Evolutionary conservation across 1,139 yeast genomes (phyloP).

Genomic region (Candida pseudoviswanathii): DNA sequence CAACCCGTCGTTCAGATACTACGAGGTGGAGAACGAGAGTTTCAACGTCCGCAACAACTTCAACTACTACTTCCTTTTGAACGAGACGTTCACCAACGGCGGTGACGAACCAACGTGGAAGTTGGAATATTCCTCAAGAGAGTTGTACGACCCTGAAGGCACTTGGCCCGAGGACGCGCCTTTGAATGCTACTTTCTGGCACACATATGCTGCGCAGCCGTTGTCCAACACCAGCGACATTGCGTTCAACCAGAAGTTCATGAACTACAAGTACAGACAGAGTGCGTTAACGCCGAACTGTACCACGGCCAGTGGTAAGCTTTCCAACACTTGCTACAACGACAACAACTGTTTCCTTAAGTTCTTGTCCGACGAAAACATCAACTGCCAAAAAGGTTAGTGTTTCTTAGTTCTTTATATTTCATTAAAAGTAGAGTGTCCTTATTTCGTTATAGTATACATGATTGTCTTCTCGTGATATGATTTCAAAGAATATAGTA

Average conservation of each 20-base stretch:
- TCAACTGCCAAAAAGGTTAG: background rate
- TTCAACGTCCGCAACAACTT: conserved; percentile 61
- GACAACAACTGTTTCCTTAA: conserved; percentile 1
- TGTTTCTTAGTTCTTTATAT: background rate
- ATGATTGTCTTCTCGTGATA: too few relatives aligned
- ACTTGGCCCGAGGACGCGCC: conserved; percentile 55
- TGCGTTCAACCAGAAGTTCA: conserved; percentile 48
- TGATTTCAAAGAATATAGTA: too few relatives aligned
- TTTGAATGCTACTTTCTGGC: conserved; percentile 62
- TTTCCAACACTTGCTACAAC: conserved; percentile 1
- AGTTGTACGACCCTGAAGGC: conserved; percentile 44
- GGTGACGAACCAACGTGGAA: conserved; percentile 58
- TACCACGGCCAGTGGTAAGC: background rate
- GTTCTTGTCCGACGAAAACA: background rate
- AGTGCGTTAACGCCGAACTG: conserved; percentile 36
- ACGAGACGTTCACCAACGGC: conserved; percentile 49
- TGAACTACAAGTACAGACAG: conserved; percentile 49
- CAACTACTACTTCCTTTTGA: conserved; percentile 56
- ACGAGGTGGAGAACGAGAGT: conserved; percentile 63
- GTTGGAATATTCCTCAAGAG: conserved; percentile 57
- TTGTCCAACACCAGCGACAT: conserved; percentile 36
- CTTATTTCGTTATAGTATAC: too few relatives aligned
- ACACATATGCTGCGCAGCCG: conserved; percentile 36
- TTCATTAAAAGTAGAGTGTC: too few relatives aligned
- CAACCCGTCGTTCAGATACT: conserved; percentile 77